Evolutionary conservation across 441 rosid species (phyloP), one percentile per base, ranked within the genome.

Genomic region (Kokia cookei): DNA sequence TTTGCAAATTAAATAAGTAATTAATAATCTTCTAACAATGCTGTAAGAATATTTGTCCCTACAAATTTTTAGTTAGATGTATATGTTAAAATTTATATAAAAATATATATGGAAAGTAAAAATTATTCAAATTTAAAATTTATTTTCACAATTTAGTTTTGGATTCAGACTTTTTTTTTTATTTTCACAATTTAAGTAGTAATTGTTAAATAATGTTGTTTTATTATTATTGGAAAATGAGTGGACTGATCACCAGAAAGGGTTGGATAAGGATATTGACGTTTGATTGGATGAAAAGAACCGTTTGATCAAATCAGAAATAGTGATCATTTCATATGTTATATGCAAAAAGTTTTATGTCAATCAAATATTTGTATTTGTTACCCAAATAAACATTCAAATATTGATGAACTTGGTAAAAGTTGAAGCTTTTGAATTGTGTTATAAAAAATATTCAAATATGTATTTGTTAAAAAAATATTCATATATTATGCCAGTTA

Each of bases 221-320:
- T 54, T 12, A 22, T 55, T 55, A 55, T 19, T 19, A 19, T n/a
- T 54, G 14, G 4, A 19, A 17, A 1, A 17, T 3, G 27, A 54
- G 59, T 19, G 59, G 73, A 69, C 73, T 35, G 4, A 1, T 40
- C 53, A 71, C 53, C 54, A 19, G 64, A 19, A 19, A 17, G 24
- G 27, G 50, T 58, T 65, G 51, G 74, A 26, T n/a, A 59, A 58
- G 51, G 74, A 32, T 14, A 64, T 59, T 77, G 76, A 82, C 71
- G 61, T 0, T 6, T 68, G 83, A 82, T 75, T 69, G 79, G 51
- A 13, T 71, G 12, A 35, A 72, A 51, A 47, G 73, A 85, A 77
- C 86, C 80, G 79, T 79, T 79, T 27, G 75, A 80, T 80, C 75
- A 40, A 7, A 42, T 54, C 0, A 54, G 58, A 54, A 54, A 54